phyloP scores from a whole-genome alignment of 1,284 basidiomycete genomes.

The Phellopilus nigrolimitatus region DNA sequence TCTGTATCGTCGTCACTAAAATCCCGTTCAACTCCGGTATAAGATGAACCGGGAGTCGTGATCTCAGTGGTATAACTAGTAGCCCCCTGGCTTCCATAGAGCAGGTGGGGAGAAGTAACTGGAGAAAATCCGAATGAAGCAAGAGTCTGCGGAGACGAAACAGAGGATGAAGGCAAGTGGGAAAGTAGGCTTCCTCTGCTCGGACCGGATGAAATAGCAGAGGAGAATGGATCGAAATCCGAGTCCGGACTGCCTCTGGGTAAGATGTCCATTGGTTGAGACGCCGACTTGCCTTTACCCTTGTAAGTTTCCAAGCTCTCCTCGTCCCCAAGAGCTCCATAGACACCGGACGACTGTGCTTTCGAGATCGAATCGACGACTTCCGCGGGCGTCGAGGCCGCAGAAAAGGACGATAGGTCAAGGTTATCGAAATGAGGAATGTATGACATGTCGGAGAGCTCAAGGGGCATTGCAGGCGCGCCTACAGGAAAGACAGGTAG shows the following conservation, averaged over 20 bases:
- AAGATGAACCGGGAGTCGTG: constrained; percentile 16
- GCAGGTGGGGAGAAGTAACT: background rate
- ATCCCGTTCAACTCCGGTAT: constrained; percentile 18
- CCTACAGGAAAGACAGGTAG: background rate
- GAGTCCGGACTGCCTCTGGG: constrained; percentile 11
- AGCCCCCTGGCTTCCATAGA: constrained; percentile 1
- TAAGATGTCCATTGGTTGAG: constrained; percentile 18
- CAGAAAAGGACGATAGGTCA: constrained; percentile 17
- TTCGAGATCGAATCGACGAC: constrained; percentile 12
- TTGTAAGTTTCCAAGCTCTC: constrained; percentile 2
- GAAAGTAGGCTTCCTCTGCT: constrained; percentile 5
- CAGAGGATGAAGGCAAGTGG: constrained; percentile 10
- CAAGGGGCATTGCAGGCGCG: constrained; percentile 1
- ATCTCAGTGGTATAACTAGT: constrained; percentile 14
- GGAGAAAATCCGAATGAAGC: constrained; percentile 16
- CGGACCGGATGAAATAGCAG: constrained; percentile 5
- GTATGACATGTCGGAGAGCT: constrained; percentile 18
- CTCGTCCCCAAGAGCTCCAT: background rate
- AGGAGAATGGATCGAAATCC: constrained; percentile 17
- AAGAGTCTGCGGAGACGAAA: constrained; percentile 12
- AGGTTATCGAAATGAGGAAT: constrained; percentile 16
- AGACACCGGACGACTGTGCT: constrained; percentile 6
- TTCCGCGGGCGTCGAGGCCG: constrained; percentile 18
- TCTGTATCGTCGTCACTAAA: background rate
- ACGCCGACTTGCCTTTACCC: constrained; percentile 19